phyloP scores from a whole-genome alignment of 345 rosid species.

The Citrus reticulata region DNA sequence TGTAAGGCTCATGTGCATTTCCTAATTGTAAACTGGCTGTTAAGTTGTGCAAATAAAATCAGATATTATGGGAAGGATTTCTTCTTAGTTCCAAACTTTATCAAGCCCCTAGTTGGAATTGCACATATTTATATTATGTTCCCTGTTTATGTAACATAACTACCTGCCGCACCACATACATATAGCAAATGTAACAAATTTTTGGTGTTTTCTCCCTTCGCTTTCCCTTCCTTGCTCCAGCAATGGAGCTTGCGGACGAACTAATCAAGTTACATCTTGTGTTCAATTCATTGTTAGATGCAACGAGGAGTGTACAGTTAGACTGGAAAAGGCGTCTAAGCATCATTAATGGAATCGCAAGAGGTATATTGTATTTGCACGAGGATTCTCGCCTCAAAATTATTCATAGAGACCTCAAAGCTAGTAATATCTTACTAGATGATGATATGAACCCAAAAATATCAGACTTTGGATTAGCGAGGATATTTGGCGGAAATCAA shows the following conservation, averaged over 20 bases:
- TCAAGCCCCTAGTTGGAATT: not conserved
- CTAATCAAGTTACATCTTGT: too few species aligned
- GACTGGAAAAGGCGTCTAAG: conserved; percentile 25
- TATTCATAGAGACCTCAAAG: conserved; percentile 31
- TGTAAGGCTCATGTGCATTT: not conserved
- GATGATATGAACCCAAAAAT: conserved; percentile 24
- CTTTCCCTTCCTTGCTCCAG: not conserved
- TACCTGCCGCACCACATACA: not conserved
- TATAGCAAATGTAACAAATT: not conserved
- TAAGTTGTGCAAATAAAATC: not conserved
- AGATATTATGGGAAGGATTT: not conserved
- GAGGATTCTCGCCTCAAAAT: conserved; percentile 39
- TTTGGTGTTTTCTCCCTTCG: not conserved
- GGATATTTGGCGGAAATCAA: conserved; percentile 33
- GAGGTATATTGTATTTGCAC: conserved; percentile 37
- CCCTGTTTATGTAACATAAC: not conserved
- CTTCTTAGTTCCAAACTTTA: not conserved
- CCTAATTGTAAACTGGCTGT: not conserved
- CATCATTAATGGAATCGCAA: conserved; percentile 35
- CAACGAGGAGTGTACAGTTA: not conserved
- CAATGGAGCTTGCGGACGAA: too few species aligned
- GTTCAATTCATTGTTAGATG: conserved; percentile 1
- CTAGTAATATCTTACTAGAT: conserved; percentile 23
- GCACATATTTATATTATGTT: not conserved
- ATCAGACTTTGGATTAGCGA: conserved; percentile 35